Conservation (phyloP, 768 basidiomycete species). For the Lanmaoa rubissima region DNA sequence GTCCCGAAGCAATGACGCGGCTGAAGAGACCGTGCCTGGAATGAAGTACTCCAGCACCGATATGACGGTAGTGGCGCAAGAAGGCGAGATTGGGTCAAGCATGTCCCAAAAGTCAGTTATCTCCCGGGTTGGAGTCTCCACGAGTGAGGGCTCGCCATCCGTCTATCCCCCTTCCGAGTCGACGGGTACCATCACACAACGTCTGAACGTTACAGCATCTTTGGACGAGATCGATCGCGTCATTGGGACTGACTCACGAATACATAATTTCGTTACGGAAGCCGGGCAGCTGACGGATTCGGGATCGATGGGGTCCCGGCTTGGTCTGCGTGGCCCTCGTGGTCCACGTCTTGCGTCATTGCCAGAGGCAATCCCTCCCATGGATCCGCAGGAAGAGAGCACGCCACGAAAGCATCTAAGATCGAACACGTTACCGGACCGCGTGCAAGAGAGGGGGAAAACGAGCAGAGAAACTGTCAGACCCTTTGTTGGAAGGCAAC, state of each 20-base stretch:
- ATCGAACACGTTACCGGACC: conserved; percentile 38
- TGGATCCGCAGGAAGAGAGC: conserved; percentile 21
- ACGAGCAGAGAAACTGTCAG: conserved; percentile 13
- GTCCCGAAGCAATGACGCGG: conserved; percentile 17
- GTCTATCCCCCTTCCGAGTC: conserved; percentile 30
- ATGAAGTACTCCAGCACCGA: conserved; percentile 32
- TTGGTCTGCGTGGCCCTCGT: conserved; percentile 23
- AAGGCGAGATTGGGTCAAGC: conserved; percentile 6
- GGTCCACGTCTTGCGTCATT: conserved; percentile 17
- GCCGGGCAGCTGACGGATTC: conserved; percentile 12
- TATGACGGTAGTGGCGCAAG: conserved; percentile 28
- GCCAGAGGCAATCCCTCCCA: conserved; percentile 10
- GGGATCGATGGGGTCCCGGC: conserved; percentile 15
- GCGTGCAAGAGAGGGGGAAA: conserved; percentile 43
- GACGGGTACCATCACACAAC: conserved; percentile 20
- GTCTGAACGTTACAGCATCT: conserved; percentile 11
- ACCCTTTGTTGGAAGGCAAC: conserved; percentile 27
- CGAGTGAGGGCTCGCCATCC: conserved; percentile 22
- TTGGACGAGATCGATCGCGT: conserved; percentile 31
- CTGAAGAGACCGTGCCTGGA: conserved; percentile 30
- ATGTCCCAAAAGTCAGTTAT: conserved; percentile 1
- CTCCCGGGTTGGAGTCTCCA: conserved; percentile 7
- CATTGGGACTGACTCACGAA: conserved; percentile 21
- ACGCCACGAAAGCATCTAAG: conserved; percentile 21
- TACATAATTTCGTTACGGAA: conserved; percentile 27